A percentile compares a stretch with the other conserved stretches of the same genome.
Evolutionary conservation across 257 asterid genomes (phyloP).

Genomic region (Solanum sejunctum): DNA sequence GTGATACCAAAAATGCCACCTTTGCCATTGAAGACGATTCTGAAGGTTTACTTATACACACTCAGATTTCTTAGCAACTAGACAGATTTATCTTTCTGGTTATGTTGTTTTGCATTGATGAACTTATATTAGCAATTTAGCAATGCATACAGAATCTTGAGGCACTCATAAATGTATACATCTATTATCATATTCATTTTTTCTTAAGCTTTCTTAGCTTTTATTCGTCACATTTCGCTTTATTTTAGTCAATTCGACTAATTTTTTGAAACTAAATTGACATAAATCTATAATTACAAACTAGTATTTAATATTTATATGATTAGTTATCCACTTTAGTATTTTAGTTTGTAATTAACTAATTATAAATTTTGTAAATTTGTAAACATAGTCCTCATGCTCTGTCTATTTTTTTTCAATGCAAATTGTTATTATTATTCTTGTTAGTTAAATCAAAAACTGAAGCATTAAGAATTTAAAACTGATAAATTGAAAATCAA

Average conservation of each 20-base stretch:
- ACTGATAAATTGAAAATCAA: no score
- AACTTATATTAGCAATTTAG: background rate
- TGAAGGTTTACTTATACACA: background rate
- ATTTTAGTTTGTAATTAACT: no score
- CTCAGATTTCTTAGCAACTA: background rate
- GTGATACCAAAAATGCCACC: background rate
- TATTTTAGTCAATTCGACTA: background rate
- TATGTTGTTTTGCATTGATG: background rate
- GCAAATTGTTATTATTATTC: no score
- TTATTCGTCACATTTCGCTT: accelerated
- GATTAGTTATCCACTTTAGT: no score
- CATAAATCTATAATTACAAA: no score
- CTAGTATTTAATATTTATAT: no score
- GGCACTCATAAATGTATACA: background rate
- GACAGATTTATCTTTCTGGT: background rate
- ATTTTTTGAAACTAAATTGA: background rate
- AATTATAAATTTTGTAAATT: no score
- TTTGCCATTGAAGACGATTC: background rate
- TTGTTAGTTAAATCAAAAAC: no score
- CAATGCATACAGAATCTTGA: background rate
- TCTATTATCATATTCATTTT: background rate
- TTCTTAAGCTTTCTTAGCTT: accelerated
- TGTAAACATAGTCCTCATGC: no score
- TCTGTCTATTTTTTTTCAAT: no score
- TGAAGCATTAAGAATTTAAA: no score